Conservation (phyloP, 805 yeast genomes). For the Lipomyces yamanashiensis region DNA sequence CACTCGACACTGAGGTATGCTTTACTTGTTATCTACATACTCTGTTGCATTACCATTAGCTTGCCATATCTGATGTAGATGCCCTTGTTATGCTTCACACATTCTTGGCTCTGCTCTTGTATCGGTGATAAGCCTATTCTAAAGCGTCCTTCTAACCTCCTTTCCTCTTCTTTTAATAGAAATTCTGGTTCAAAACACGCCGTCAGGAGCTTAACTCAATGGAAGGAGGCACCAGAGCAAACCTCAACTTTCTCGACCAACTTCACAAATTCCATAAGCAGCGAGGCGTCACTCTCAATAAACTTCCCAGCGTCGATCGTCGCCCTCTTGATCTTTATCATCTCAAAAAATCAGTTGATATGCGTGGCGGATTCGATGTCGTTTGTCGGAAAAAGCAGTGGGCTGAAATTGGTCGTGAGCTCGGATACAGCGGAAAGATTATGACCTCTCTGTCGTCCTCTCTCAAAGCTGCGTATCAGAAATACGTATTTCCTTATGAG, state of each 20-base stretch:
- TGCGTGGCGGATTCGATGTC: conserved; percentile 41
- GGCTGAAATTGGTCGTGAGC: conserved; percentile 82
- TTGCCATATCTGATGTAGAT: neutral
- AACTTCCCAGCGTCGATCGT: conserved; percentile 40
- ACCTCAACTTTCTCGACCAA: conserved; percentile 45
- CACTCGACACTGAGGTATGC: conserved; percentile 43
- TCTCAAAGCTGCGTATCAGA: conserved; percentile 55
- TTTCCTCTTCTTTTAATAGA: conserved; percentile 10
- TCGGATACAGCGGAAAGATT: conserved; percentile 74
- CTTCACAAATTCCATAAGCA: conserved; percentile 44
- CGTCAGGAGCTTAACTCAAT: conserved; percentile 45
- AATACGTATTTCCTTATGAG: conserved; percentile 42
- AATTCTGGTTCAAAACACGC: conserved; percentile 44
- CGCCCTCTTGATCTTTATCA: conserved; percentile 42
- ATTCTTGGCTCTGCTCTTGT: neutral
- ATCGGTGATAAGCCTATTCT: too few species aligned
- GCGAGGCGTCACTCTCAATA: conserved; percentile 35
- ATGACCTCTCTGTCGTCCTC: conserved; percentile 74
- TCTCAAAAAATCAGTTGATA: conserved; percentile 41
- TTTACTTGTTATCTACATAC: neutral
- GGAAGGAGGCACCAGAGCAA: conserved; percentile 46
- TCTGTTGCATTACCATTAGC: neutral
- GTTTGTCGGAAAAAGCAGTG: conserved; percentile 51
- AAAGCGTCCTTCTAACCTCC: neutral
- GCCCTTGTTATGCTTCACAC: neutral